Conservation (phyloP, 139 green algal species). For the Picochlorum sp. region DNA sequence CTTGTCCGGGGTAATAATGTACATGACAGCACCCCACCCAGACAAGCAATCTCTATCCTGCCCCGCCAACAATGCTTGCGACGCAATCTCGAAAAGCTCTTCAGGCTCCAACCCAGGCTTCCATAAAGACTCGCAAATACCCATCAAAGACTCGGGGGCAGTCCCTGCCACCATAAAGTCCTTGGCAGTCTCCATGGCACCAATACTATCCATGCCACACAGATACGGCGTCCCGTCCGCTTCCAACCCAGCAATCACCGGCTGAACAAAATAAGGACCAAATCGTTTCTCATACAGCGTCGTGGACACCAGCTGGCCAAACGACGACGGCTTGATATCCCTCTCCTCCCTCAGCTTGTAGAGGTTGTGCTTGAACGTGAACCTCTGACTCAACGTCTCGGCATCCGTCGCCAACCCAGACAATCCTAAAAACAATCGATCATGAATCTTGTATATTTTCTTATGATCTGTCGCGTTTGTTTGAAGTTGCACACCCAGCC, state of each 20-base stretch:
- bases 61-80: conserved; percentile 83
- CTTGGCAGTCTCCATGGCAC: conserved; percentile 83
- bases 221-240: conserved; percentile 83
- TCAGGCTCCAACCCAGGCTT: conserved; percentile 81
- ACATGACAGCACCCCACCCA: conserved; percentile 91
- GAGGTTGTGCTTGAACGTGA: conserved; percentile 94
- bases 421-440: conserved; percentile 89
- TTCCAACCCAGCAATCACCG: conserved; percentile 92
- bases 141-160: conserved; percentile 82
- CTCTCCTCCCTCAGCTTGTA: conserved; percentile 96
- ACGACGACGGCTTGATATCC: conserved; percentile 91
- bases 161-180: conserved; percentile 95
- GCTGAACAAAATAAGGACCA: conserved; percentile 85
- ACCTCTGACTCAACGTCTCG: conserved; percentile 75
- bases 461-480: conserved; percentile 93
- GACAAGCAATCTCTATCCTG: conserved; percentile 88
- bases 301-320: conserved; percentile 82
- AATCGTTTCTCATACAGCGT: conserved; percentile 90
- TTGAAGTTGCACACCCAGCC: conserved; percentile 94
- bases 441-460: conserved; percentile 87
- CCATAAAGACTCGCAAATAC: conserved; percentile 96
- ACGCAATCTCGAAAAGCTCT: conserved; percentile 94
- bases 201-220: conserved; percentile 92
- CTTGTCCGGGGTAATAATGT: conserved; percentile 88
- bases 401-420: conserved; percentile 87